These are phyloP conservation scores for Tuber umbilicatum DNA, from an alignment of 495 filamentous ascomycete species.

Conservation along the genomic window DNA sequence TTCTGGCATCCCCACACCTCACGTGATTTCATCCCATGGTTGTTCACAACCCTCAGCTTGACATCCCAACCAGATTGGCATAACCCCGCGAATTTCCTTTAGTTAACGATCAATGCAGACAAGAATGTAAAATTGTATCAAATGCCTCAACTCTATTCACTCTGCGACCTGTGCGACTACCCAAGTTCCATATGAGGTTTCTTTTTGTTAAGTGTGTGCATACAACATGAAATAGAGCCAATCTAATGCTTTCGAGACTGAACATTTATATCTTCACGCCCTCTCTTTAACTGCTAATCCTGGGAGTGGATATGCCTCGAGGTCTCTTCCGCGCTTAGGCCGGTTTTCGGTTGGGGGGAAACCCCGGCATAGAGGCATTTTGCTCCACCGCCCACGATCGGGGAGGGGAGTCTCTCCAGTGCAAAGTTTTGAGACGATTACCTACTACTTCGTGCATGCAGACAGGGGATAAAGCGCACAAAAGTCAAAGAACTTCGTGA, in stretches of 20 bases:
- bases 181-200: not conserved
- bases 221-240: not conserved
- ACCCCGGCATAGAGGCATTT: too few relatives aligned
- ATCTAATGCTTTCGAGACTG: not conserved
- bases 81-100: not conserved
- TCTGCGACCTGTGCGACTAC: not conserved
- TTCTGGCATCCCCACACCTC: not conserved
- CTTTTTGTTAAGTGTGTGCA: not conserved
- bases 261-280: not conserved
- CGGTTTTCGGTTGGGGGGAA: too few relatives aligned
- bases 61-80: not conserved
- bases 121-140: not conserved
- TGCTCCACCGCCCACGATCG: too few relatives aligned
- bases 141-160: not conserved
- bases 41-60: too few relatives aligned
- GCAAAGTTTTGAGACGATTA: too few relatives aligned
- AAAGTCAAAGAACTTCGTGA: not conserved
- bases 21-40: not conserved
- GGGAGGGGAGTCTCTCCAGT: too few relatives aligned
- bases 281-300: not conserved
- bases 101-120: not conserved
- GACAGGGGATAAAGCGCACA: too few relatives aligned
- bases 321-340: not conserved
- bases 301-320: not conserved
- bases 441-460: too few relatives aligned